Evolutionary conservation across 139 green algal genomes (phyloP), one percentile per base, ranked within the genome.

Genomic region (Trebouxia sp.): DNA sequence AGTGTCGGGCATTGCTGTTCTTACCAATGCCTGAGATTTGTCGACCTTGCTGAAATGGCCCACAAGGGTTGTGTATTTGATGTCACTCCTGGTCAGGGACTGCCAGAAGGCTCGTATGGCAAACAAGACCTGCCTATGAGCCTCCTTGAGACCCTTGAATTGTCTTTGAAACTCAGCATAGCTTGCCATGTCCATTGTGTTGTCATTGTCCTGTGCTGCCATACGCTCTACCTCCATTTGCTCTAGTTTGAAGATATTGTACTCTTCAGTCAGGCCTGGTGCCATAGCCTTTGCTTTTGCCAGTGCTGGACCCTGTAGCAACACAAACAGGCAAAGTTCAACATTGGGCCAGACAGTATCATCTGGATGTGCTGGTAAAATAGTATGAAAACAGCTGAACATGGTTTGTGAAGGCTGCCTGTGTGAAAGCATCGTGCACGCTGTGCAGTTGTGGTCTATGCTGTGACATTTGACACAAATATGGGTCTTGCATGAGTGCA

Each of bases 61-160:
- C 28, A 77, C 69, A n/a, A 77, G n/a, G 69, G 41, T 77, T 24
- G 39, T 26, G 28, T 56, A 77, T 8, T 51, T 30, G 41, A 77
- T 28, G 14, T 77, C 69, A 56, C 55, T 39, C n/a, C 69, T 20
- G 24, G 26, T 56, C 69, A 77, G n/a, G 11, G 26, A 6, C 69
- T 77, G 69, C 69, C 69, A 77, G n/a, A 77, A 77, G 41, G 41
- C n/a, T 12, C 69, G 69, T 17, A 77, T 26, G n/a, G 41, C 43
- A 38, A 77, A 38, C 17, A 77, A 26, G 41, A 53, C 42, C 5
- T 35, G 12, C 24, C 22, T 77, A 26, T 77, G 69, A 26, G 41
- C 43, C 26, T 77, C 43, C 11, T 26, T 77, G 41, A 77, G 41
- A 7, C 69, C 43, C 41, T 77, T 77, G 69, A 56, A 77, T 35